A percentile compares a stretch with the other conserved stretches of the same genome.
These are phyloP conservation scores for Fusarium sp. DNA, from an alignment of 2,329 filamentous ascomycete genomes.

Conservation along the genomic window DNA sequence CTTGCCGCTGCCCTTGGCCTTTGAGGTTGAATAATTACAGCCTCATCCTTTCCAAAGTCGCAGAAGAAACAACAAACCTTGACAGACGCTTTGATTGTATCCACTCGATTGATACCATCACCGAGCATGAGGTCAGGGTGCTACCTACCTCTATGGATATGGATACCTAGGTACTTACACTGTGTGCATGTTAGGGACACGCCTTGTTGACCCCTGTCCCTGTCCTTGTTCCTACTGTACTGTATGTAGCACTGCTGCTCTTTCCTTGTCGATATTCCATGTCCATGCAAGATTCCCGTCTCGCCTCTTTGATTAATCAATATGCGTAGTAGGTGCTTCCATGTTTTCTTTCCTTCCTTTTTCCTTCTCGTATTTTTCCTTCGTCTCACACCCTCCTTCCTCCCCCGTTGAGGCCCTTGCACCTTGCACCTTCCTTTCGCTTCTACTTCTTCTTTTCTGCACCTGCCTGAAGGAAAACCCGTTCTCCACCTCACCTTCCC, in stretches of 20 bases:
- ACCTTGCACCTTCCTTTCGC: background rate
- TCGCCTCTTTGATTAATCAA: slow-evolving; percentile 20
- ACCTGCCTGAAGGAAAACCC: background rate
- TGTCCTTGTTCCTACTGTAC: background rate
- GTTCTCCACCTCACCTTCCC: slow-evolving; percentile 32
- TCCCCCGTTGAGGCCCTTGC: background rate
- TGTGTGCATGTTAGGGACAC: background rate
- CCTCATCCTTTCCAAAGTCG: background rate
- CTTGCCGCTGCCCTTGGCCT: background rate
- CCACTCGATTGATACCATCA: slow-evolving; percentile 19
- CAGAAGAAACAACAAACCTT: slow-evolving; percentile 16
- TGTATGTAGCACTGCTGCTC: background rate
- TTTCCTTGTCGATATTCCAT: slow-evolving; percentile 15
- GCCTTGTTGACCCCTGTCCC: background rate
- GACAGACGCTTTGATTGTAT: slow-evolving; percentile 16
- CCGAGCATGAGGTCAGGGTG: background rate
- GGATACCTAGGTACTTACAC: background rate
- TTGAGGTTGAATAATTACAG: background rate
- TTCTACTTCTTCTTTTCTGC: background rate
- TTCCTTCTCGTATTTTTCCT: background rate
- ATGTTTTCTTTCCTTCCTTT: slow-evolving; percentile 3
- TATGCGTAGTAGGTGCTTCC: background rate
- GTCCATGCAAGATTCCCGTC: slow-evolving; percentile 36
- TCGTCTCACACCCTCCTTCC: background rate
- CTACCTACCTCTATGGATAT: background rate